Evolutionary conservation across 1,284 basidiomycete genomes (phyloP).

Genomic region (Trametes hirsuta): DNA sequence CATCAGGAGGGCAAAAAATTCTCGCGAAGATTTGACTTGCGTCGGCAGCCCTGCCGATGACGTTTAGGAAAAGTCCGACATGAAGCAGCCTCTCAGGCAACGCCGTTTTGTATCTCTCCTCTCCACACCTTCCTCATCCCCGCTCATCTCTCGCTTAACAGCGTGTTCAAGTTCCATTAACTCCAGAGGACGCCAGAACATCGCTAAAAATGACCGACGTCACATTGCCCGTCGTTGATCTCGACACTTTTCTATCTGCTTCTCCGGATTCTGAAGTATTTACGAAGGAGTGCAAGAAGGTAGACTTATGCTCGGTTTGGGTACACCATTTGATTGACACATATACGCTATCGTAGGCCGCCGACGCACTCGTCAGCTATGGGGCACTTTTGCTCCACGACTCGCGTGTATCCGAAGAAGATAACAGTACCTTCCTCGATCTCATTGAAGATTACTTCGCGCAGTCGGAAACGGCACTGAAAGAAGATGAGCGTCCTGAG

Average conservation of each 20-base stretch:
- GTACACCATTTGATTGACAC: not conserved
- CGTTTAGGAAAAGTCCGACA: too few relatives aligned
- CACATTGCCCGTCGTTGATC: conserved; percentile 71
- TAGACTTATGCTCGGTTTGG: conserved; percentile 24
- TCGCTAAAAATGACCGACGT: conserved; percentile 33
- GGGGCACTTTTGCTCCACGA: conserved; percentile 86
- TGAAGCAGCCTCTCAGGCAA: not conserved
- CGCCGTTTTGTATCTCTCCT: not conserved
- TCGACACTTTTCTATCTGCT: conserved; percentile 73
- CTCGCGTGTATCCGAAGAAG: conserved; percentile 79
- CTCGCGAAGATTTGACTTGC: too few relatives aligned
- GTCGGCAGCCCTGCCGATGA: too few relatives aligned
- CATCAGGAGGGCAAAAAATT: too few relatives aligned
- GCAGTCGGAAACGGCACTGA: conserved; percentile 63
- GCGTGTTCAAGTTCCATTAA: not conserved
- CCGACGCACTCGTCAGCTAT: conserved; percentile 77
- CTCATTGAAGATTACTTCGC: conserved; percentile 88
- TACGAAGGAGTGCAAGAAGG: conserved; percentile 69
- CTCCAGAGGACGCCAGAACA: too few relatives aligned
- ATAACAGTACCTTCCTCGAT: conserved; percentile 81
- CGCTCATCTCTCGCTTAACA: not conserved
- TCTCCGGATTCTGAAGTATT: conserved; percentile 51
- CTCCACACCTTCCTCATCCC: not conserved
- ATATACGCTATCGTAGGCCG: conserved; percentile 50
- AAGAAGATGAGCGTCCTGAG: conserved; percentile 81